Evolutionary conservation across 305 asterid species (phyloP), one percentile per base, ranked within the genome.

Genomic region (Plantago lanceolata): DNA sequence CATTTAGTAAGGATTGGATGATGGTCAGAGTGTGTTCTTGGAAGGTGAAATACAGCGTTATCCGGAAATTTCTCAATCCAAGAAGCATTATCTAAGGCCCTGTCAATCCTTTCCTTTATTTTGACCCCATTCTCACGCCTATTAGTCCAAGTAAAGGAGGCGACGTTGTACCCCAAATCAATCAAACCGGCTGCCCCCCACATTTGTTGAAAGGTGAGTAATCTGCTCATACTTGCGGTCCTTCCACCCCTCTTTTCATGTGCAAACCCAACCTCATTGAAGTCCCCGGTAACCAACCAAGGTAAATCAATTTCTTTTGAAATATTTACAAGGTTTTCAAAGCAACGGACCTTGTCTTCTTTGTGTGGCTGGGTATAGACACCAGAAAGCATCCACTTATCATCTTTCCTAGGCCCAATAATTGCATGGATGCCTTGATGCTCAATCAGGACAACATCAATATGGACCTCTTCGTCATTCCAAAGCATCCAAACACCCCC

Each of bases 401-500:
- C 59, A 0, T 54, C n/a, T n/a, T n/a, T 12, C 8, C 9, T 13
- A 2, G 1, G 3, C 5, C 59, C n/a, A 20, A 54, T 26, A 11
- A 54, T 0, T 4, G 35, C 59, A 54, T 54, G 59, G 3, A 54
- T 20, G 0, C 8, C 33, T n/a, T 54, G 59, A 2, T 8, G 6
- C 12, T 12, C 17, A 54, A 54, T 24, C 1, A 8, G 1, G 0
- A 54, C 11, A 5, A 54, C 0, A 12, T 54, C 59, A 3, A 54
- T 17, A 11, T 21, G 2, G 1, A 21, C 15, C 0, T 54, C 37
- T 6, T 20, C 37, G 1, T 54, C n/a, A 7, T 21, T 24, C 59
- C 59, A 54, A 6, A 54, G 0, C 35, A 54, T 21, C 59, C 59
- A 54, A 54, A 54, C 21, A 12, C 59, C 59, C 59, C 59, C 59